Conservation (phyloP, 257 asterid species). For the Forsythia suspensa region DNA sequence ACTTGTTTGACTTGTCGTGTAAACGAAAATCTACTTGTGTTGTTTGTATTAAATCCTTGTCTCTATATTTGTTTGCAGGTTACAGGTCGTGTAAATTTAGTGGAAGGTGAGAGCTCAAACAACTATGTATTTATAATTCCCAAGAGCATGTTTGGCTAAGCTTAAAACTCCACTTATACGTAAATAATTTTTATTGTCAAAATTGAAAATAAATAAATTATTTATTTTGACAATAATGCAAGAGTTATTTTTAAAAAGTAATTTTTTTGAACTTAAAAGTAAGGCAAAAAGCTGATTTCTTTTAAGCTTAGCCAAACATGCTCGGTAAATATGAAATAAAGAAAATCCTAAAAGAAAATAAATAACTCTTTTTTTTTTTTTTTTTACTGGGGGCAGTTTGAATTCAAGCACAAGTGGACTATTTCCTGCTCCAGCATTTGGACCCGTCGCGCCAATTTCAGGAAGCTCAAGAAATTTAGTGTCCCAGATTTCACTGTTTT, state of each 20-base stretch:
- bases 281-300: no score
- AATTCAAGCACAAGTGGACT: constrained; percentile 36
- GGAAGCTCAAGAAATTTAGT: constrained; percentile 29
- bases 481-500: constrained; percentile 19
- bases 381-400: constrained; percentile 39
- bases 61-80: constrained; percentile 46
- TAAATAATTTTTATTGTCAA: no score
- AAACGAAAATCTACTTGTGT: neutral
- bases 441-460: constrained; percentile 50
- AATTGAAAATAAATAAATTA: no score
- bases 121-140: neutral
- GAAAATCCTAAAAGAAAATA: no score
- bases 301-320: no score
- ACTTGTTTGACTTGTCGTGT: neutral
- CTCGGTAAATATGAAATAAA: no score
- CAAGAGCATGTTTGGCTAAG: neutral
- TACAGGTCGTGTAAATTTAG: constrained; percentile 71
- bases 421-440: constrained; percentile 59
- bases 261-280: neutral
- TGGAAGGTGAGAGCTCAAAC: constrained; percentile 60
- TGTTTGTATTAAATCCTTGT: neutral
- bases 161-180: no score
- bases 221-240: no score
- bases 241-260: no score
- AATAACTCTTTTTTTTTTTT: neutral